Base-by-base conservation (phyloP, 345 rosid species). In the Hirschfeldia incana region DNA sequence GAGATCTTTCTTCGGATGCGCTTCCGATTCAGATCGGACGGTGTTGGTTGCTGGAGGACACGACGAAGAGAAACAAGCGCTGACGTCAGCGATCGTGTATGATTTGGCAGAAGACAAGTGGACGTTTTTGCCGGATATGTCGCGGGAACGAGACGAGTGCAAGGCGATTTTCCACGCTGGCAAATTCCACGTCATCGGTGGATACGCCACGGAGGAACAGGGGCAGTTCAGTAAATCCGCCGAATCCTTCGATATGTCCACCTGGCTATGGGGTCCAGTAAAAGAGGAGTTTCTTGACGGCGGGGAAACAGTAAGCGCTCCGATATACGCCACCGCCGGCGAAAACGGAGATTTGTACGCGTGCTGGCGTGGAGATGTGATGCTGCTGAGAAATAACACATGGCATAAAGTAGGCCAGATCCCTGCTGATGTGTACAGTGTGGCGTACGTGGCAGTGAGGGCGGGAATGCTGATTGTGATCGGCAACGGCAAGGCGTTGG, bases 21-120 rank as follows among this genome's bases (percentile, higher is more conserved):
- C 83, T 17, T 88, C 98, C 0, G 97, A 92, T 65, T 73, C 51
- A 3, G 77, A 83, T 51, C 88, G 88, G 86, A 78, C 15, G 85
- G 95, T 92, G 69, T 79, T 82, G 26, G 88, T 94, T 4, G 89
- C 90, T 0, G 97, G 98, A 0, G 97, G 98, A 5, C 97, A 92
- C 10, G 97, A 89, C 4, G 84, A 62, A 0, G 92, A 89, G 21
- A 91, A 91, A 65, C 86, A 83, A 16, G 95, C 98, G 1, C 67
- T 94, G 80, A 87, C 60, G 66, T 89, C 98, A 8, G 87, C 90
- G 0, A 15, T 87, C 49, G 72, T 84, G 0, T 92, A 92, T 81
- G 92, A 92, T 78, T 91, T 87, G 85, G 86, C 39, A 0, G 83
- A 42, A 26, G 80, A 94, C 34, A 78, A 26, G 80, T 94, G 98